Base-by-base conservation (phyloP, 257 asterid species). In the Plectranthus barbatus region DNA sequence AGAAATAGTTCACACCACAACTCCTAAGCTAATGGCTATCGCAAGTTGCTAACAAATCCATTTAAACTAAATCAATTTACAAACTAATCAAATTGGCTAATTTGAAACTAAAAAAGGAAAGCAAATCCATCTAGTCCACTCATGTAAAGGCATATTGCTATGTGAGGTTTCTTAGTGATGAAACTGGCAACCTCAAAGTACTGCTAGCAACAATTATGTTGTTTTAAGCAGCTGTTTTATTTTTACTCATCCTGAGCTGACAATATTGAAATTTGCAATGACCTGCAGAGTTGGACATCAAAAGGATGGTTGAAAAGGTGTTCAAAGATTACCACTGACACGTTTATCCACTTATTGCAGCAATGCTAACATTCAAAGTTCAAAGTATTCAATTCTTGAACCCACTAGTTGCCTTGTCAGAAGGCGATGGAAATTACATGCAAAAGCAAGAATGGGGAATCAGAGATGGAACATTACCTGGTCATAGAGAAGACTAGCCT, bases 401-500 rank as follows among this genome's bases (percentile, higher is more conserved):
- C 52, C n/a, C 53, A 33, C 47, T 51, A 60, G 64, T 18, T 65
- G 67, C 53, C 37, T 42, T 9, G 33, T 23, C 40, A 17, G 56
- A 66, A 33, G 41, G 56, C 34, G 21, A 52, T 29, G 61, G 46
- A 47, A 12, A 40, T 61, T 36, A 37, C 56, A 48, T 26, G 52
- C 61, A 60, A 55, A 56, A n/a, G 52, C 18, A 47, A 20, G 29
- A 62, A 57, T 7, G 23, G 7, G 50, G 40, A 50, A 64, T 36
- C 63, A 61, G 12, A 8, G 23, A 31, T 52, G 60, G 63, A 78
- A 67, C 57, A 63, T 73, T 64, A 94, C 97, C 97, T 94, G 99
- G 71, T 94, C 99, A 79, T 94, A 90, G 54, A 84, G 81, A 78
- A 94, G 94, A 71, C 96, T 94, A 55, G 97, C 95, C 84, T 87